Evolutionary conservation across 208 protist species (phyloP).

Genomic region (Balamuthia mandrillaris): DNA sequence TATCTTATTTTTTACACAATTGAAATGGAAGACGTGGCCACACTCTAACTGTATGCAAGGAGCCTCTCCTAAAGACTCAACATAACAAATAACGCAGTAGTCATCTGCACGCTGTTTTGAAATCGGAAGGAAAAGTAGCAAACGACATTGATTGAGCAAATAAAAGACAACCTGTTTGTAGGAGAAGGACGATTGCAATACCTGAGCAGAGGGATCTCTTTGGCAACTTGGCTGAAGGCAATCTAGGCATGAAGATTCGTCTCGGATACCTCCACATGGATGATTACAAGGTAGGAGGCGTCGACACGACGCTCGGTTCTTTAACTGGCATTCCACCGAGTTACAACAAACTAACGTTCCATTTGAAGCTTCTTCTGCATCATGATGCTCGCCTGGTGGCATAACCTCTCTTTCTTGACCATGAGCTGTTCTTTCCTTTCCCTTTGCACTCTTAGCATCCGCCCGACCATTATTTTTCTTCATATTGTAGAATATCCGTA

Average conservation of each 20-base stretch:
- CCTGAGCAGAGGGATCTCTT: too few species aligned
- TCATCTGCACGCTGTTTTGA: conserved; percentile 45
- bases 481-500: too few species aligned
- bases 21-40: conserved; percentile 67
- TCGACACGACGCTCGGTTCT: too few species aligned
- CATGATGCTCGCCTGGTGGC: too few species aligned
- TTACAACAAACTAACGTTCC: too few species aligned
- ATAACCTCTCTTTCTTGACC: too few species aligned
- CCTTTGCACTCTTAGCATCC: too few species aligned
- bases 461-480: too few species aligned
- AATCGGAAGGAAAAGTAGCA: background rate
- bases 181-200: background rate
- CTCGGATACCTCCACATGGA: background rate
- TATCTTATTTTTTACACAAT: conserved; percentile 49
- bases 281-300: too few species aligned
- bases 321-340: too few species aligned
- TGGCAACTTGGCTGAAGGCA: background rate
- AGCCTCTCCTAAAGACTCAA: conserved; percentile 41
- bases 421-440: too few species aligned
- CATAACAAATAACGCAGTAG: conserved; percentile 69
- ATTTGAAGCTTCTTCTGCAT: too few species aligned
- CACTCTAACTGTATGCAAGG: conserved; percentile 66
- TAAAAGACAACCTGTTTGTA: background rate
- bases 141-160: background rate
- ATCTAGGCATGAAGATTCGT: background rate